Evolutionary conservation across 306 rosid genomes (phyloP), one percentile per base, ranked within the genome.

Genomic region (Vigna mungo): DNA sequence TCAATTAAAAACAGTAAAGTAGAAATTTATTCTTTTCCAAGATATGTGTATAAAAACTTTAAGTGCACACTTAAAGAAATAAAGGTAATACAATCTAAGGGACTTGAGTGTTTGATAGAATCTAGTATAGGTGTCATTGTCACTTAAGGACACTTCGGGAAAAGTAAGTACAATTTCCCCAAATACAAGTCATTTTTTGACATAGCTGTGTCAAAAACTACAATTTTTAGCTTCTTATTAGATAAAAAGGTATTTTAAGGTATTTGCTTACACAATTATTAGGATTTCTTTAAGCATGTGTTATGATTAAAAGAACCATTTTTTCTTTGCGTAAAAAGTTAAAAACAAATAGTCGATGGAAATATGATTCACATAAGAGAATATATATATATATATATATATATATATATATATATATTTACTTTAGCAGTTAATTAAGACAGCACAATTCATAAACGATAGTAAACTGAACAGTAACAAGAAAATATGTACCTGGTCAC

Each of bases 401-500:
- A n/a, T n/a, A n/a, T n/a, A n/a, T n/a, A n/a, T n/a, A n/a, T n/a
- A n/a, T n/a, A n/a, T n/a, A 44, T 51, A 67, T 63, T 9, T 51
- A 53, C 63, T 14, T 7, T 59, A 71, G 43, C 56, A 34, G 37
- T 47, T 12, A 27, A 54, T 54, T 12, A 36, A 54, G 51, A 61
- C 36, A 68, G 20, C 8, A 53, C 16, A 61, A 48, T 34, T 49
- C 34, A 55, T 12, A 53, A 60, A 55, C 30, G 25, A 74, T 58
- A 70, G 65, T 72, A 52, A 80, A 77, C 43, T 32, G 65, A 77
- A 67, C 44, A 78, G 16, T 72, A 46, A 39, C 66, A 84, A 80
- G 66, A 11, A 15, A 17, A 43, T 73, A 68, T 69, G 56, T 75
- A 96, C 99, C 99, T 89, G 89, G 68, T 88, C 94, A 83, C 98